Conservation (phyloP, 2,329 filamentous ascomycete genomes). For the Diaporthe citriasiana region DNA sequence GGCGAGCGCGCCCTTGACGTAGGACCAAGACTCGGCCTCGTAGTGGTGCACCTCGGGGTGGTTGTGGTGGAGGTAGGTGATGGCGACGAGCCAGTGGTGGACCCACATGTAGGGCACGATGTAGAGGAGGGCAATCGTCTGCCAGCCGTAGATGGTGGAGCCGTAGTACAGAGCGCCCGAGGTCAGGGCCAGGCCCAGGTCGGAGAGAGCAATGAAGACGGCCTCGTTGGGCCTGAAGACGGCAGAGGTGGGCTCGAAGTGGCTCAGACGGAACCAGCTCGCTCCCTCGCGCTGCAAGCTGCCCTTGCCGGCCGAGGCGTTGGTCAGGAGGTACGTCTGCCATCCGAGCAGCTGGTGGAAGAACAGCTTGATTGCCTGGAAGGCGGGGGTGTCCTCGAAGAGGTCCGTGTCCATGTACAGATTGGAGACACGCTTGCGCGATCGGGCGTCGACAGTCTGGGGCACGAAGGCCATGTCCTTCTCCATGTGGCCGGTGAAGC, state of each 20-base stretch:
- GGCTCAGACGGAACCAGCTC: constrained; percentile 62
- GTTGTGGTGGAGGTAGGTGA: constrained; percentile 83
- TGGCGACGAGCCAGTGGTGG: constrained; percentile 80
- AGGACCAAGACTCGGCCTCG: constrained; percentile 71
- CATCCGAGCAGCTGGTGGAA: constrained; percentile 75
- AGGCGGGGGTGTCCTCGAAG: constrained; percentile 74
- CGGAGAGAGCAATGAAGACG: constrained; percentile 69
- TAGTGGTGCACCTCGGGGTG: constrained; percentile 72
- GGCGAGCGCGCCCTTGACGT: constrained; percentile 71
- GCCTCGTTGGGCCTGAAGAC: constrained; percentile 73
- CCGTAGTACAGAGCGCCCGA: constrained; percentile 65
- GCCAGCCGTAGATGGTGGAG: constrained; percentile 66
- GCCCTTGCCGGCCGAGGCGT: constrained; percentile 64
- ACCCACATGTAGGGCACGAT: constrained; percentile 77
- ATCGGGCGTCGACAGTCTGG: constrained; percentile 56
- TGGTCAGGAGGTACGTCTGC: constrained; percentile 74
- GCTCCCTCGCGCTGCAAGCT: constrained; percentile 62
- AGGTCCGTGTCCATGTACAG: constrained; percentile 65
- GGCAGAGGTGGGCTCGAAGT: constrained; percentile 73
- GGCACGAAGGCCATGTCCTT: constrained; percentile 78
- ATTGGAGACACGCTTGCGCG: constrained; percentile 53
- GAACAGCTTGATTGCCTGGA: constrained; percentile 67
- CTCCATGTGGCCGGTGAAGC: constrained; percentile 76
- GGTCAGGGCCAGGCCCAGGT: constrained; percentile 70
- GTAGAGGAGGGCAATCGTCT: constrained; percentile 72